A percentile compares a stretch with the other conserved stretches of the same genome.
Evolutionary conservation across 2,329 filamentous ascomycete genomes (phyloP).

Genomic region (Colletotrichum tamarilloi): DNA sequence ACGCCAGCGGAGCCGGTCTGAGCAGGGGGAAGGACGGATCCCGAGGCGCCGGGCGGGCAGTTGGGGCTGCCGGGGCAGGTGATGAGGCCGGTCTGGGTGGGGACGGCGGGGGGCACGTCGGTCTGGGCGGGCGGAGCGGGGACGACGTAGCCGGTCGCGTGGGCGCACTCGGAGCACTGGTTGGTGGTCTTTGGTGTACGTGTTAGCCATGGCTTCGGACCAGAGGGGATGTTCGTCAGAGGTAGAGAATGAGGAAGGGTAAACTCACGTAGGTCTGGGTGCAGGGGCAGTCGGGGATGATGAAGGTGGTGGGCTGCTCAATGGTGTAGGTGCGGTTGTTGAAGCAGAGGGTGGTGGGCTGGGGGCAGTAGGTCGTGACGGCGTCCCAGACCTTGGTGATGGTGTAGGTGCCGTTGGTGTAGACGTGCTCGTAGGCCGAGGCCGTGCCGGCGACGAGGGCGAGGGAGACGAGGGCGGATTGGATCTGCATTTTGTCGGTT

Average conservation of each 20-base stretch:
- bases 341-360: constrained; percentile 52
- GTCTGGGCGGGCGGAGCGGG: constrained; percentile 13
- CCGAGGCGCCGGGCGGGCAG: background rate
- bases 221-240: too few relatives aligned
- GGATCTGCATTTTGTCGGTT: constrained; percentile 45
- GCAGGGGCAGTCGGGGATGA: constrained; percentile 66
- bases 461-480: constrained; percentile 41
- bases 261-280: constrained; percentile 43
- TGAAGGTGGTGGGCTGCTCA: constrained; percentile 64
- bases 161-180: background rate
- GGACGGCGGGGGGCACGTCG: background rate
- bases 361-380: constrained; percentile 55
- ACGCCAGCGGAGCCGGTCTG: background rate
- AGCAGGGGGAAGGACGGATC: background rate
- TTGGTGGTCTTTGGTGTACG: background rate
- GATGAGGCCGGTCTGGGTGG: background rate
- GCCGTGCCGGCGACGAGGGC: constrained; percentile 37
- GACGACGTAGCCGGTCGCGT: constrained; percentile 1
- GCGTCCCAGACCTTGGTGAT: constrained; percentile 49
- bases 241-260: background rate
- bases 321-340: constrained; percentile 62
- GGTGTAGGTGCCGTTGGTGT: constrained; percentile 42
- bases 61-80: background rate
- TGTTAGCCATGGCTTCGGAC: background rate
- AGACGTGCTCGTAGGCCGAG: constrained; percentile 11